Percentiles rank a stretch among this genome's conserved stretches.
Evolutionary conservation across 768 basidiomycete genomes (phyloP).

Genomic region (Termitomyces sp.): DNA sequence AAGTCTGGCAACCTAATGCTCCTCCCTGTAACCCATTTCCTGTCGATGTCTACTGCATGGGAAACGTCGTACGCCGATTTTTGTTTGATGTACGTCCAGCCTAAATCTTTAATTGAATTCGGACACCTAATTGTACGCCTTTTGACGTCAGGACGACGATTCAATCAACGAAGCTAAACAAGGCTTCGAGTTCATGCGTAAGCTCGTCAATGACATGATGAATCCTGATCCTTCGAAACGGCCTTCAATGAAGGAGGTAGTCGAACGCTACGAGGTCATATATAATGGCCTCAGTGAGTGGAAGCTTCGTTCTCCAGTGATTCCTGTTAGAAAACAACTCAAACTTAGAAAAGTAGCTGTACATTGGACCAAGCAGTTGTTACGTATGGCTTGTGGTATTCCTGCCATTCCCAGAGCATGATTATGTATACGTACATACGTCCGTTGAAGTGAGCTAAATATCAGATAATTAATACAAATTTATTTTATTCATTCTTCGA

Average conservation of each 20-base stretch:
- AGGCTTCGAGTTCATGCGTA: background rate
- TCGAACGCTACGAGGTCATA: background rate
- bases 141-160: background rate
- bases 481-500: too few relatives aligned
- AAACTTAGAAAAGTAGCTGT: background rate
- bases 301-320: background rate
- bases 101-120: background rate
- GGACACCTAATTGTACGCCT: background rate
- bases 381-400: background rate
- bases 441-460: background rate
- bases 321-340: too few relatives aligned
- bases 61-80: background rate
- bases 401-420: background rate
- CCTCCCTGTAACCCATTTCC: background rate
- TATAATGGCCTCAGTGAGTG: background rate
- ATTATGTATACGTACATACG: too few relatives aligned
- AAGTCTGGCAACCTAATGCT: background rate
- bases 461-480: too few relatives aligned
- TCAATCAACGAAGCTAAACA: background rate
- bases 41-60: background rate
- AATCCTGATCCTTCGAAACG: background rate
- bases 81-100: background rate
- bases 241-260: conserved; percentile 1
- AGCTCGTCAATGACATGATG: background rate
- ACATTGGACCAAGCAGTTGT: conserved; percentile 2